Percentiles rank a stretch among this genome's conserved stretches.
phyloP scores from a whole-genome alignment of 2,329 filamentous ascomycete species.

The Aureobasidium namibiae region DNA sequence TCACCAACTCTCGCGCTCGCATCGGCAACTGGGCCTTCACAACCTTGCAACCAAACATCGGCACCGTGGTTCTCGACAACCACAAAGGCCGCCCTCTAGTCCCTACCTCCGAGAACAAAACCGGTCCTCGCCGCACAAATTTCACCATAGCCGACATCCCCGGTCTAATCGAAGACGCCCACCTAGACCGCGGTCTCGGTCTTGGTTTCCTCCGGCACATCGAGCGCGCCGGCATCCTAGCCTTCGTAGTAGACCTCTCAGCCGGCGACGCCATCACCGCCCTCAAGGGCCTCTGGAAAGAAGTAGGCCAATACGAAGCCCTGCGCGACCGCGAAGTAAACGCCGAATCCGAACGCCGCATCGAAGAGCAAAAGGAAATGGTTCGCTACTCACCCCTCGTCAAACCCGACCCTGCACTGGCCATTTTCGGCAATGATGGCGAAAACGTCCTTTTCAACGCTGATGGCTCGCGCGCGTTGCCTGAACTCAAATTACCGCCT shows the following conservation, averaged over 20 bases:
- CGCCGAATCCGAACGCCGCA: conserved; percentile 52
- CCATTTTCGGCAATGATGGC: conserved; percentile 16
- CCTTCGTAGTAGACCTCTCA: conserved; percentile 83
- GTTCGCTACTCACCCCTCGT: conserved; percentile 27
- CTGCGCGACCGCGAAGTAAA: conserved; percentile 65
- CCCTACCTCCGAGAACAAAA: conserved; percentile 28
- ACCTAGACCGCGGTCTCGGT: conserved; percentile 83
- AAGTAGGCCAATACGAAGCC: conserved; percentile 82
- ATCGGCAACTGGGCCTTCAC: conserved; percentile 97
- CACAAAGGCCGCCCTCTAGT: conserved; percentile 64
- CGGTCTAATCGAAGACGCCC: conserved; percentile 83
- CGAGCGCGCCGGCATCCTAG: conserved; percentile 84
- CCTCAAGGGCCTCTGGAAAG: conserved; percentile 76
- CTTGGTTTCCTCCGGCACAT: conserved; percentile 90
- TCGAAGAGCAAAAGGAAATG: conserved; percentile 37
- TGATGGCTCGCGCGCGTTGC: conserved; percentile 27
- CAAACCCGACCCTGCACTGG: not conserved
- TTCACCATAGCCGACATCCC: conserved; percentile 96
- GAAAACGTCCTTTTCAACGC: conserved; percentile 20
- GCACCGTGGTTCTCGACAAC: conserved; percentile 87
- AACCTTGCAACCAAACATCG: conserved; percentile 88
- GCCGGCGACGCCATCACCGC: conserved; percentile 71
- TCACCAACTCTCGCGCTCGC: conserved; percentile 81
- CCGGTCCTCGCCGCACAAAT: conserved; percentile 50
- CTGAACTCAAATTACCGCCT: conserved; percentile 49